Evolutionary conservation across 176 grass and related monocot genomes (phyloP).

Genomic region (Aegilops sharonensis): DNA sequence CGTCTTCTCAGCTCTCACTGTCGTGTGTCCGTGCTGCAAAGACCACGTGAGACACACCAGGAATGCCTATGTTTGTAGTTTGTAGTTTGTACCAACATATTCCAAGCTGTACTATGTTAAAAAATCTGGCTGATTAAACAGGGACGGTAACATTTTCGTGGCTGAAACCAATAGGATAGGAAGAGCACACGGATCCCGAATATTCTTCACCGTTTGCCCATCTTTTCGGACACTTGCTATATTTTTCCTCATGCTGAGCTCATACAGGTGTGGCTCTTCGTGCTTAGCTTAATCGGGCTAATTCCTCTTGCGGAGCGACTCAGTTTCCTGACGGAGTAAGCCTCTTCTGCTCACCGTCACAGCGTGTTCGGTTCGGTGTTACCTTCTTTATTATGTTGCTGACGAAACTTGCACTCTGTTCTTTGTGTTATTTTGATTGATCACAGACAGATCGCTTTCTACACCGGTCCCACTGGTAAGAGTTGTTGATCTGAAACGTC

Average conservation of each 20-base stretch:
- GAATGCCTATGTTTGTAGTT: not conserved
- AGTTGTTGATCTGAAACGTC: not conserved
- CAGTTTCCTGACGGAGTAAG: slow-evolving; percentile 95
- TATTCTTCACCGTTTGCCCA: not conserved
- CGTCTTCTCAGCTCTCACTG: not conserved
- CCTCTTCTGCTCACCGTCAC: not conserved
- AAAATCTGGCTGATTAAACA: not conserved
- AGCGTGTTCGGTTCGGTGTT: not conserved
- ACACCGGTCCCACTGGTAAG: slow-evolving; percentile 83
- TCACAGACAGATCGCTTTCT: slow-evolving; percentile 78
- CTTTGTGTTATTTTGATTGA: not conserved
- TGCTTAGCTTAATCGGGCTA: slow-evolving; percentile 76
- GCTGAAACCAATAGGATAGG: not conserved
- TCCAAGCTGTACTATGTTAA: not conserved
- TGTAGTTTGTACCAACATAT: not conserved
- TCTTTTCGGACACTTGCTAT: not conserved
- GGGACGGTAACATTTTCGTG: not conserved
- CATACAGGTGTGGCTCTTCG: slow-evolving; percentile 82
- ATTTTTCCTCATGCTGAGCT: not conserved
- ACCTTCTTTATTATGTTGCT: slow-evolving; percentile 1
- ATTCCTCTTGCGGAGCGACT: slow-evolving; percentile 87
- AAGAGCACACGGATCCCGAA: not conserved
- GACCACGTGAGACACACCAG: not conserved
- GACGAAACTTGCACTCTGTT: not conserved
- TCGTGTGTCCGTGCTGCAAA: not conserved